These are phyloP conservation scores for Fusarium austroafricanum DNA, from an alignment of 2,329 filamentous ascomycete genomes.

Conservation along the genomic window DNA sequence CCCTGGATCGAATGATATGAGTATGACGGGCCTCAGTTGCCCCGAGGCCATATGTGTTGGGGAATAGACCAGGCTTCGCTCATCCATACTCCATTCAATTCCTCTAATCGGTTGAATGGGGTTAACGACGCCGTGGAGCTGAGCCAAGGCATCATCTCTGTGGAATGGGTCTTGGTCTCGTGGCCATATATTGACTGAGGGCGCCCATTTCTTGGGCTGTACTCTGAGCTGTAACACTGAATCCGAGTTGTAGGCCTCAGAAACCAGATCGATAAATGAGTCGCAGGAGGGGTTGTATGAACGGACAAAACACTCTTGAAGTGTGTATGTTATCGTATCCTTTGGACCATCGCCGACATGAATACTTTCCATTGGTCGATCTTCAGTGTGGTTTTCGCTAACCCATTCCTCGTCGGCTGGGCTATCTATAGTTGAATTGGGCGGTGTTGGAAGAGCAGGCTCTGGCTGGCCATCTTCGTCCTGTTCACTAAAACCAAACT, in stretches of 20 bases:
- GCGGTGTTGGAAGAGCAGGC: conserved; percentile 7
- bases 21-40: conserved; percentile 36
- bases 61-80: conserved; percentile 61
- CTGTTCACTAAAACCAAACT: conserved; percentile 56
- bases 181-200: conserved; percentile 42
- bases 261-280: conserved; percentile 69
- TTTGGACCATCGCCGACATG: conserved; percentile 62
- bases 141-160: conserved; percentile 15
- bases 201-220: conserved; percentile 30
- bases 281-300: conserved; percentile 65
- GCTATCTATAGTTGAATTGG: conserved; percentile 3
- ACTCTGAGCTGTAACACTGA: conserved; percentile 58
- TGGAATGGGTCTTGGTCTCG: conserved; percentile 15
- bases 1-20: conserved; percentile 49
- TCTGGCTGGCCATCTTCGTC: background rate
- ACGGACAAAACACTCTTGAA: conserved; percentile 65
- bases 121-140: conserved; percentile 54
- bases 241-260: conserved; percentile 44
- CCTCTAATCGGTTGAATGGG: conserved; percentile 46
- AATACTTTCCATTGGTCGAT: conserved; percentile 39
- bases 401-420: conserved; percentile 42
- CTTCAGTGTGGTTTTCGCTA: conserved; percentile 49
- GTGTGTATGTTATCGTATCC: conserved; percentile 57
- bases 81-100: conserved; percentile 58
- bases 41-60: conserved; percentile 24